Conservation (phyloP, 73 alveolate species). For the Blepharisma japonicum region DNA sequence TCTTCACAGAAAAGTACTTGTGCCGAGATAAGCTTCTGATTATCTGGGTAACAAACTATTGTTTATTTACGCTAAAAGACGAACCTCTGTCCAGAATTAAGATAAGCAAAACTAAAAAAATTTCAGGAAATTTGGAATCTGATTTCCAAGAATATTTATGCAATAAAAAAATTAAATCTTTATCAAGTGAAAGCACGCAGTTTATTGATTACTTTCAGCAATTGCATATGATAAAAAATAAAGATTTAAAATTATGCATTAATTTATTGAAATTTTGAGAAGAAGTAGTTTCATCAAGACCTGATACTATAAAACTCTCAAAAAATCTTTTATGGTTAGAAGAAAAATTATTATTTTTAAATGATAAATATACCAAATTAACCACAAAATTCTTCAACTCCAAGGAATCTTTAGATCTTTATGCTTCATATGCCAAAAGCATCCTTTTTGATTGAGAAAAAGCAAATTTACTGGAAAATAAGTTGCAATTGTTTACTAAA, state of each 20-base stretch:
- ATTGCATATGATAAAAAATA: background rate
- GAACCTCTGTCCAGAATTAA: background rate
- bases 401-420: background rate
- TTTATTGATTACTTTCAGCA: background rate
- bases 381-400: background rate
- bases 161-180: background rate
- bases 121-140: background rate
- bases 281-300: background rate
- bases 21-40: background rate
- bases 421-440: background rate
- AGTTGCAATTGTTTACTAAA: background rate
- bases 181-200: background rate
- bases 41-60: conserved; percentile 12
- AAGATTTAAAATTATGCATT: conserved; percentile 5
- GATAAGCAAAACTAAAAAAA: background rate
- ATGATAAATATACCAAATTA: background rate
- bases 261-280: background rate
- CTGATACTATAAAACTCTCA: background rate
- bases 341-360: background rate
- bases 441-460: background rate
- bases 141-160: background rate
- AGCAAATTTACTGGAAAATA: background rate
- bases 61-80: background rate
- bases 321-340: background rate
- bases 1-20: background rate